A percentile compares a stretch with the other conserved stretches of the same genome.
Conservation (phyloP, 768 basidiomycete genomes). For the Trametes meyenii region DNA sequence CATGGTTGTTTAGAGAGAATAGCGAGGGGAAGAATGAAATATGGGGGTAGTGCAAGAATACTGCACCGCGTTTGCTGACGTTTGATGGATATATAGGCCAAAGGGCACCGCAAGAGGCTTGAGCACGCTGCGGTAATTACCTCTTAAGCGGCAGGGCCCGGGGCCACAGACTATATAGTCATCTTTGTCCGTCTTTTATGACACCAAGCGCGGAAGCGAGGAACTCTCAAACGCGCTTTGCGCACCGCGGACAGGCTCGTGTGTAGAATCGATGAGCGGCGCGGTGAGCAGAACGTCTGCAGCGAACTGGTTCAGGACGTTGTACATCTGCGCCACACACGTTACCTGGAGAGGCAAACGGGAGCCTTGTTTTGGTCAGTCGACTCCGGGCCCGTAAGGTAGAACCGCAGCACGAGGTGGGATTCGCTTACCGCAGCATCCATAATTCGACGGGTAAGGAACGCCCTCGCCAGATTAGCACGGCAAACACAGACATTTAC, state of each 20-base stretch:
- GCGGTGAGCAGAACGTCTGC: background rate
- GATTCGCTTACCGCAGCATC: conserved; percentile 9
- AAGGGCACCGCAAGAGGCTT: too few species aligned
- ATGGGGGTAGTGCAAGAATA: too few species aligned
- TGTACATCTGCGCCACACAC: too few species aligned
- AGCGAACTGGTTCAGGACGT: background rate
- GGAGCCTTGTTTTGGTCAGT: too few species aligned
- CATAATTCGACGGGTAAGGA: background rate
- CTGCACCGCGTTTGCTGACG: too few species aligned
- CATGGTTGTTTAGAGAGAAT: too few species aligned
- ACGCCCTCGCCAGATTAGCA: background rate
- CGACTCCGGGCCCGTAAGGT: background rate
- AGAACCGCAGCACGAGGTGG: background rate
- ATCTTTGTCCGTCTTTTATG: background rate
- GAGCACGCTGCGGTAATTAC: too few species aligned
- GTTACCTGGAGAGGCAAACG: too few species aligned
- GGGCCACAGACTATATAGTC: too few species aligned
- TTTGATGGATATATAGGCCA: too few species aligned
- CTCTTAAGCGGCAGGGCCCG: too few species aligned
- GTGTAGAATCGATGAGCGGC: background rate
- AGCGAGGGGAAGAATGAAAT: too few species aligned
- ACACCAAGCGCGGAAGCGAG: background rate
- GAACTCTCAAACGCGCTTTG: background rate
- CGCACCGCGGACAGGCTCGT: background rate
- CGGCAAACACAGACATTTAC: background rate